phyloP scores from a whole-genome alignment of 441 rosid species.

The Macaranga tanarius region DNA sequence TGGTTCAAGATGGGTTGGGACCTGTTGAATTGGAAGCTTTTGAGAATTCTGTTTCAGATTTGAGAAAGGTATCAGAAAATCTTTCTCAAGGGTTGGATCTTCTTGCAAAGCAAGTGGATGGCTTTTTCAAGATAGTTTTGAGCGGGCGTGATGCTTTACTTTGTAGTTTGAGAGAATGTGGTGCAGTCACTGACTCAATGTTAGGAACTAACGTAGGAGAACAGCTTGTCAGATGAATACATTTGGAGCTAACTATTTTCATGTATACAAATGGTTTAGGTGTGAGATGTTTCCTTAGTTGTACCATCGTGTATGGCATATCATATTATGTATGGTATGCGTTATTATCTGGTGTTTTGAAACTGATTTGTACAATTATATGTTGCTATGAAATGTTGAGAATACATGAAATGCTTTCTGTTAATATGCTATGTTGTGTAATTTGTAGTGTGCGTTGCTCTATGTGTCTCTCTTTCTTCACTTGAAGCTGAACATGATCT shows the following conservation, averaged over 20 bases:
- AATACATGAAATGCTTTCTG: conserved; percentile 9
- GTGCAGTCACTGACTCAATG: conserved; percentile 30
- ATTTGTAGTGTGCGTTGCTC: too few species aligned
- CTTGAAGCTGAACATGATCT: too few species aligned
- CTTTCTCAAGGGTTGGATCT: conserved; percentile 64
- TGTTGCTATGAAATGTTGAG: conserved; percentile 12
- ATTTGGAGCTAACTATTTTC: conserved; percentile 12
- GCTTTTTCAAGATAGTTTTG: conserved; percentile 78
- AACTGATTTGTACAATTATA: conserved; percentile 21
- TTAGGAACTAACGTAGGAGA: conserved; percentile 41
- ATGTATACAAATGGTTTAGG: conserved; percentile 32
- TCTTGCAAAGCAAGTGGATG: conserved; percentile 68
- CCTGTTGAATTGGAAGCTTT: conserved; percentile 38
- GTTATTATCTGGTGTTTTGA: conserved; percentile 9
- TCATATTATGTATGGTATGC: conserved; percentile 17
- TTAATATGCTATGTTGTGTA: neutral
- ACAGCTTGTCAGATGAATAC: conserved; percentile 32
- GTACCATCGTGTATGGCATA: conserved; percentile 16
- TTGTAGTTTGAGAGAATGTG: conserved; percentile 56
- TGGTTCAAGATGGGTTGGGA: conserved; percentile 45
- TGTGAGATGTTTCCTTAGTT: conserved; percentile 26
- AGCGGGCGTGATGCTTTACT: conserved; percentile 81
- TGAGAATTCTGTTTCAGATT: conserved; percentile 38
- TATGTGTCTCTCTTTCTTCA: too few species aligned
- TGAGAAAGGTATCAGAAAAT: conserved; percentile 35